A percentile compares a stretch with the other conserved stretches of the same genome.
These are phyloP conservation scores for Leccinum olivaceopallidum DNA, from an alignment of 768 basidiomycete genomes.

Conservation along the genomic window DNA sequence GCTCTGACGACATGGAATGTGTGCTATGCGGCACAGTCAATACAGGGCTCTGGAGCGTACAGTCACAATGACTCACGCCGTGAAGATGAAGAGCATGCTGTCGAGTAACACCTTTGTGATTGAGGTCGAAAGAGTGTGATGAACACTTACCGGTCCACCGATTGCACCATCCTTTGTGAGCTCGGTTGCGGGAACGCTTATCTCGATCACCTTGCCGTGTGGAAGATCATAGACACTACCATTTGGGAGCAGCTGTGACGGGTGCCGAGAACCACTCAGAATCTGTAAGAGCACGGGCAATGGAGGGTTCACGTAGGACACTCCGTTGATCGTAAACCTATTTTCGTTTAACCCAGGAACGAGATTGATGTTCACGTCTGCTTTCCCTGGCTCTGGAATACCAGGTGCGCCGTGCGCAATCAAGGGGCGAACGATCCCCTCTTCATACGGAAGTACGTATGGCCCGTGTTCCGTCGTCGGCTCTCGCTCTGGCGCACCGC, in stretches of 20 bases:
- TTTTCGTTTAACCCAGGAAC: background rate
- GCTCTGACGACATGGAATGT: conserved; percentile 42
- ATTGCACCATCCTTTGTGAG: conserved; percentile 20
- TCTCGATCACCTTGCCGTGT: conserved; percentile 14
- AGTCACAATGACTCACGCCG: conserved; percentile 12
- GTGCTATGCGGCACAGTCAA: conserved; percentile 31
- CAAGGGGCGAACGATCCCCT: conserved; percentile 21
- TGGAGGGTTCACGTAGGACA: conserved; percentile 7
- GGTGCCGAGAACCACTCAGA: conserved; percentile 20
- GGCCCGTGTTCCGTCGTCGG: conserved; percentile 27
- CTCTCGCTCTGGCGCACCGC: conserved; percentile 26
- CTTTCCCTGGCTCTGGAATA: conserved; percentile 18
- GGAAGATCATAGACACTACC: conserved; percentile 21
- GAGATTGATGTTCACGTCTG: conserved; percentile 29
- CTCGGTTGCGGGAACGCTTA: conserved; percentile 20
- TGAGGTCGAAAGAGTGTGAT: background rate
- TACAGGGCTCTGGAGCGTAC: background rate
- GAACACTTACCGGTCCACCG: conserved; percentile 33
- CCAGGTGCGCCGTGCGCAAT: conserved; percentile 26
- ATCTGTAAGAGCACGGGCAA: conserved; percentile 25
- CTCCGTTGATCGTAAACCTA: conserved; percentile 12
- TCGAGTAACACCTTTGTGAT: background rate
- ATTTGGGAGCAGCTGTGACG: conserved; percentile 15
- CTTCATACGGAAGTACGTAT: conserved; percentile 13
- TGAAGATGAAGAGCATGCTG: conserved; percentile 28